These are phyloP conservation scores for Globisporangium barbulae DNA, from an alignment of 352 stramenopile genomes.

Conservation along the genomic window DNA sequence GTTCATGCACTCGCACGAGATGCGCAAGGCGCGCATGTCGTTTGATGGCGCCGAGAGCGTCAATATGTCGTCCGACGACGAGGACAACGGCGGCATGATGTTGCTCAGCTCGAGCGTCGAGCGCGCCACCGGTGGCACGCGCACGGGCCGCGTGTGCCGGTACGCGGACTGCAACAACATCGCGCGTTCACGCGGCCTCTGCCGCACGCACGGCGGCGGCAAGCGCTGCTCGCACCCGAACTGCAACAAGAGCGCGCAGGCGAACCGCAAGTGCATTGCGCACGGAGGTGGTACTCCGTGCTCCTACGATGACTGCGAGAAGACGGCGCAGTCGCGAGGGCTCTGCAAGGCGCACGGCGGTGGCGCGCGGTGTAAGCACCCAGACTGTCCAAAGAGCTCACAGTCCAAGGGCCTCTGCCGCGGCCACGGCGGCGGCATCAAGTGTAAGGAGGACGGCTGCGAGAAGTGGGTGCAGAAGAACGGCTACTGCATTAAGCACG, in stretches of 20 bases:
- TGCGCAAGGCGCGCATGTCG: slow-evolving; percentile 42
- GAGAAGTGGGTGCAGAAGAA: slow-evolving; percentile 91
- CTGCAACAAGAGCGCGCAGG: slow-evolving; percentile 87
- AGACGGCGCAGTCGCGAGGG: slow-evolving; percentile 81
- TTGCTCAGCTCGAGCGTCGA: slow-evolving; percentile 72
- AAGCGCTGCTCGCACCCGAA: slow-evolving; percentile 80
- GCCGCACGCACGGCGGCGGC: slow-evolving; percentile 69
- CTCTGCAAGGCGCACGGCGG: slow-evolving; percentile 84
- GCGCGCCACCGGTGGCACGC: slow-evolving; percentile 26
- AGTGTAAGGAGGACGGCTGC: slow-evolving; percentile 83
- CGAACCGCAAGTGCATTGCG: slow-evolving; percentile 86
- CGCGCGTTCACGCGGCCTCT: slow-evolving; percentile 70
- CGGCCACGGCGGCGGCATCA: slow-evolving; percentile 80
- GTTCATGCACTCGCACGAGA: slow-evolving; percentile 51
- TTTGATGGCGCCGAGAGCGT: slow-evolving; percentile 59
- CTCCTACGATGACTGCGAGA: slow-evolving; percentile 84
- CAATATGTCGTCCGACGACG: slow-evolving; percentile 66
- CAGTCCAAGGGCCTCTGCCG: slow-evolving; percentile 82
- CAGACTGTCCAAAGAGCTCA: slow-evolving; percentile 82
- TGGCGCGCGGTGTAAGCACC: slow-evolving; percentile 79
- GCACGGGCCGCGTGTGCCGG: slow-evolving; percentile 72
- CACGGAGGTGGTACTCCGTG: slow-evolving; percentile 83
- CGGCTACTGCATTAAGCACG: slow-evolving; percentile 88
- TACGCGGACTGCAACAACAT: slow-evolving; percentile 87
- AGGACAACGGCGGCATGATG: slow-evolving; percentile 59